phyloP scores from a whole-genome alignment of 23 red algal genomes.

The Agarophyton chilense region DNA sequence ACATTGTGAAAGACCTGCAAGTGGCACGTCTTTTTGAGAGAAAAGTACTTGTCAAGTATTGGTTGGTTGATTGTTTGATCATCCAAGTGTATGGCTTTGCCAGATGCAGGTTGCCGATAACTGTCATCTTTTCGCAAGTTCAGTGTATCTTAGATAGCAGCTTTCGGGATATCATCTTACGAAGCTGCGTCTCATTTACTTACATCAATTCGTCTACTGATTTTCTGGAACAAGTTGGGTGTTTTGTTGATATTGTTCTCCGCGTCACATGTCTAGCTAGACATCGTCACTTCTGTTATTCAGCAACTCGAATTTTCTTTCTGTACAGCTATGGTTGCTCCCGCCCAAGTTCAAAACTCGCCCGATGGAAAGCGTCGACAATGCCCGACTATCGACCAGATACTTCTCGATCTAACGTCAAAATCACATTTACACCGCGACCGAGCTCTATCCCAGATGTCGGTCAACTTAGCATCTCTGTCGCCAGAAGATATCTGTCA shows the following conservation, averaged over 20 bases:
- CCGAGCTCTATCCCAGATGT: neutral
- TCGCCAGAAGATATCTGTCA: neutral
- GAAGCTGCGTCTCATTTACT: no score
- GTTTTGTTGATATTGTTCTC: neutral
- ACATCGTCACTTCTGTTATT: neutral
- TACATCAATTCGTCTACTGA: no score
- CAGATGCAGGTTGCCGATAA: no score
- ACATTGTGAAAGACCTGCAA: no score
- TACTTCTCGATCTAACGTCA: neutral
- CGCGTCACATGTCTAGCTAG: neutral
- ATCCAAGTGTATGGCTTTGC: no score
- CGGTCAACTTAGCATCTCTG: neutral
- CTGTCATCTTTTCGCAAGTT: no score
- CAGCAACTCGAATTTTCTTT: neutral
- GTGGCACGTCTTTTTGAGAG: no score
- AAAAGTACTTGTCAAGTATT: no score
- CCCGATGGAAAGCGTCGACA: neutral
- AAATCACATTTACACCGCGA: conserved; percentile 33
- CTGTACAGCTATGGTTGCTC: neutral
- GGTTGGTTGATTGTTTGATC: no score
- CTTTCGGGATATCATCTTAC: no score
- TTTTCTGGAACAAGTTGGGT: no score
- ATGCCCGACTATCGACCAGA: neutral
- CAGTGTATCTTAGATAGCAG: no score
- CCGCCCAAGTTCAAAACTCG: neutral